Evolutionary conservation across 2,329 filamentous ascomycete species (phyloP).

Genomic region (Aspergillus clavatus): DNA sequence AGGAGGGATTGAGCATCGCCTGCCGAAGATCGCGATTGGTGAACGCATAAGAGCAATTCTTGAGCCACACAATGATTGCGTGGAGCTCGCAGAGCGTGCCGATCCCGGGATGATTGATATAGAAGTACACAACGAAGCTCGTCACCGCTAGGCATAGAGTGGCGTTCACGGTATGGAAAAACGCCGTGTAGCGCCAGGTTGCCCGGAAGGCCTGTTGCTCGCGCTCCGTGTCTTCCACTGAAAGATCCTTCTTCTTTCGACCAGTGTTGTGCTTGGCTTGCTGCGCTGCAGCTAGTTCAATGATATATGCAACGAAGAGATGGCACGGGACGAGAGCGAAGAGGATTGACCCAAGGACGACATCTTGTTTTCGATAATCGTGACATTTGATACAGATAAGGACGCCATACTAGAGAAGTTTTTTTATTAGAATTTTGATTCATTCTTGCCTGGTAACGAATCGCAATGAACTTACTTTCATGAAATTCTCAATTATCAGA

Average conservation of each 20-base stretch:
- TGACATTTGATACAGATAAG: constrained; percentile 88
- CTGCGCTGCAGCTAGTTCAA: constrained; percentile 76
- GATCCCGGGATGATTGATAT: constrained; percentile 88
- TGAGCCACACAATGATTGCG: constrained; percentile 92
- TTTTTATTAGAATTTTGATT: neutral
- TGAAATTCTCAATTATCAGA: constrained; percentile 92
- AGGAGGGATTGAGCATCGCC: constrained; percentile 75
- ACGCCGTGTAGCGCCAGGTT: constrained; percentile 75
- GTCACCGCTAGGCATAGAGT: constrained; percentile 75
- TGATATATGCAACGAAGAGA: constrained; percentile 81
- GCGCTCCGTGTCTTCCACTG: constrained; percentile 55
- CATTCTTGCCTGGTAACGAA: neutral
- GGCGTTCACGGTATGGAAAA: constrained; percentile 77
- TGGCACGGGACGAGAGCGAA: constrained; percentile 88
- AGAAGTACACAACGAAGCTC: constrained; percentile 80
- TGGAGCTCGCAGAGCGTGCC: constrained; percentile 87
- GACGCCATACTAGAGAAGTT: constrained; percentile 69
- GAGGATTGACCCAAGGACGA: constrained; percentile 69
- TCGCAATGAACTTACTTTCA: constrained; percentile 59
- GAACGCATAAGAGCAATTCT: constrained; percentile 91
- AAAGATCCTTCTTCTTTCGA: constrained; percentile 51
- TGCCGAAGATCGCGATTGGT: constrained; percentile 94
- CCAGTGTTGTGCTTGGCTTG: constrained; percentile 68
- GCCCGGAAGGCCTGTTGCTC: constrained; percentile 60
- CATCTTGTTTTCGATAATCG: constrained; percentile 74